phyloP scores from a whole-genome alignment of 2,329 filamentous ascomycete species.

The Fusarium denticulatum region DNA sequence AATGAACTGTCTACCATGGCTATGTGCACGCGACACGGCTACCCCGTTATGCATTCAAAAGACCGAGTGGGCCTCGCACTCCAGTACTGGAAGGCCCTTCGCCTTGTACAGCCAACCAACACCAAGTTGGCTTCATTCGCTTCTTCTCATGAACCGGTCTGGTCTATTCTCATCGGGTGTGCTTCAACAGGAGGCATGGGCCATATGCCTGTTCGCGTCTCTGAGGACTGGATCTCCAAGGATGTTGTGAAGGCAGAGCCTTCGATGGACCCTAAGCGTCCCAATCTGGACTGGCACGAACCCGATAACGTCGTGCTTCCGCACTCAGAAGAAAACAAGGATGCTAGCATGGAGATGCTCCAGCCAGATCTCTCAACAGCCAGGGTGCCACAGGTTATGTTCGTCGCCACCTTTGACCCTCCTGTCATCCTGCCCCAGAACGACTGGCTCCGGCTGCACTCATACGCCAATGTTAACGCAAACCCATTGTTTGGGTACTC shows the following conservation, averaged over 20 bases:
- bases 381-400: slow-evolving; percentile 76
- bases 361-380: slow-evolving; percentile 56
- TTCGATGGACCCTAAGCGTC: slow-evolving; percentile 54
- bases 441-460: slow-evolving; percentile 70
- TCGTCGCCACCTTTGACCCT: slow-evolving; percentile 78
- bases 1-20: slow-evolving; percentile 65
- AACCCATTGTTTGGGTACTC: slow-evolving; percentile 48
- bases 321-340: slow-evolving; percentile 56
- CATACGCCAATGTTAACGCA: slow-evolving; percentile 61
- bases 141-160: slow-evolving; percentile 62
- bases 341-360: slow-evolving; percentile 63
- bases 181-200: slow-evolving; percentile 56
- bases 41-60: slow-evolving; percentile 75
- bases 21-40: slow-evolving; percentile 76
- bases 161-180: slow-evolving; percentile 76
- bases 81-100: slow-evolving; percentile 79
- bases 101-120: slow-evolving; percentile 55
- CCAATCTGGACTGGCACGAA: slow-evolving; percentile 75
- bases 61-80: slow-evolving; percentile 74
- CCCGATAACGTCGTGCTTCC: slow-evolving; percentile 72
- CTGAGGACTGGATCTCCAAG: slow-evolving; percentile 77
- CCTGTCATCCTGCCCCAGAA: slow-evolving; percentile 75
- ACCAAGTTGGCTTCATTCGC: slow-evolving; percentile 51
- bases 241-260: slow-evolving; percentile 68
- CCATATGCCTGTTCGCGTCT: slow-evolving; percentile 73